Percentiles rank a stretch among this genome's conserved stretches.
Evolutionary conservation across 805 yeast species (phyloP).

Genomic region (Isabelozyma heimii): DNA sequence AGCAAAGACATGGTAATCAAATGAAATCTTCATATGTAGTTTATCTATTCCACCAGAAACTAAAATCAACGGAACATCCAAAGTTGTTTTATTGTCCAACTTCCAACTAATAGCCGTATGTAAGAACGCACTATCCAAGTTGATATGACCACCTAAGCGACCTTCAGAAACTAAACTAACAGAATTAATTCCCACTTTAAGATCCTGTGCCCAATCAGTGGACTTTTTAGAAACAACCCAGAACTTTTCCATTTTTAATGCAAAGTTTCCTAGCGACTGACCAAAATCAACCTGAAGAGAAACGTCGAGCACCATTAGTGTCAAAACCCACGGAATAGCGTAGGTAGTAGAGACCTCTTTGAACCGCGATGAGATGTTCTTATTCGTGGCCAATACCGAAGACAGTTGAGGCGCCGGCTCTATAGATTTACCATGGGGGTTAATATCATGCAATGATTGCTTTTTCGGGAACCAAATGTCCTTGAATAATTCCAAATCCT

Average conservation of each 20-base stretch:
- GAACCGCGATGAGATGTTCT: constrained; percentile 44
- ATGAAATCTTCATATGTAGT: constrained; percentile 59
- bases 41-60: constrained; percentile 55
- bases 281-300: constrained; percentile 72
- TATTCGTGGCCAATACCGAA: constrained; percentile 18
- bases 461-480: constrained; percentile 73
- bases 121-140: constrained; percentile 46
- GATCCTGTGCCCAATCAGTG: constrained; percentile 66
- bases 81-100: constrained; percentile 32
- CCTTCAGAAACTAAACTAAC: constrained; percentile 62
- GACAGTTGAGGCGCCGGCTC: neutral
- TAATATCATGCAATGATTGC: neutral
- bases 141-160: constrained; percentile 72
- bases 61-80: constrained; percentile 66
- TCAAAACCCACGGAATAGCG: constrained; percentile 73
- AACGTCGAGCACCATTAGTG: constrained; percentile 52
- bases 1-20: constrained; percentile 85
- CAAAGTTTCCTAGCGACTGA: constrained; percentile 70
- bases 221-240: constrained; percentile 73
- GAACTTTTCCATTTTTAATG: constrained; percentile 51
- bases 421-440: neutral
- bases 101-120: constrained; percentile 76
- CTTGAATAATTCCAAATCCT: constrained; percentile 76
- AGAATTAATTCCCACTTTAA: constrained; percentile 57
- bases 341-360: constrained; percentile 59